Evolutionary conservation across 495 filamentous ascomycete genomes (phyloP).

Genomic region (Cercophora sp.): DNA sequence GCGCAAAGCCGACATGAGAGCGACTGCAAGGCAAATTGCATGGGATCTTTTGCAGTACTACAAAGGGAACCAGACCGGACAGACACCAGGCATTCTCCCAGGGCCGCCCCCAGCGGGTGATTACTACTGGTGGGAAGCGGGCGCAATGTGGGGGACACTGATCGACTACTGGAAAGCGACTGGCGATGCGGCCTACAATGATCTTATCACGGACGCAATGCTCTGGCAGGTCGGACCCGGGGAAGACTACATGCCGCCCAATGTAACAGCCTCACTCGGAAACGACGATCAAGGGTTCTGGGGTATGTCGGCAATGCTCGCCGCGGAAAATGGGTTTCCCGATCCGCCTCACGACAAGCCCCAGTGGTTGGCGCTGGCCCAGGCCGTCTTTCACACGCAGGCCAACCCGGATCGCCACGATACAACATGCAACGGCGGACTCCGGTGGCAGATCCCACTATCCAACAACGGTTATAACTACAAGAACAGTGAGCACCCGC

Average conservation of each 20-base stretch:
- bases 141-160: slow-evolving; percentile 68
- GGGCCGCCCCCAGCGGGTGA: slow-evolving; percentile 48
- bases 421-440: slow-evolving; percentile 59
- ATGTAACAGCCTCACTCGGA: slow-evolving; percentile 71
- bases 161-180: slow-evolving; percentile 79
- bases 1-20: slow-evolving; percentile 28
- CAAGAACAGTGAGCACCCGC: slow-evolving; percentile 68
- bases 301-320: slow-evolving; percentile 70
- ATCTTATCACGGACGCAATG: slow-evolving; percentile 57
- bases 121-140: slow-evolving; percentile 67
- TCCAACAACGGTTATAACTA: slow-evolving; percentile 79
- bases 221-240: slow-evolving; percentile 63
- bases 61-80: slow-evolving; percentile 55
- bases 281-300: slow-evolving; percentile 84
- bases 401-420: slow-evolving; percentile 57
- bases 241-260: slow-evolving; percentile 63
- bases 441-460: slow-evolving; percentile 80
- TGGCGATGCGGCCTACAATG: slow-evolving; percentile 66
- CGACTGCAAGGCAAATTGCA: slow-evolving; percentile 35
- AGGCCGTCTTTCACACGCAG: slow-evolving; percentile 75
- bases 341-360: slow-evolving; percentile 54
- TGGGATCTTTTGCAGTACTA: slow-evolving; percentile 64
- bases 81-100: slow-evolving; percentile 61
- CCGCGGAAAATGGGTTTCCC: slow-evolving; percentile 68
- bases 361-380: slow-evolving; percentile 70